Conservation (phyloP, 768 basidiomycete species). For the Lanmaoa rubissima region DNA sequence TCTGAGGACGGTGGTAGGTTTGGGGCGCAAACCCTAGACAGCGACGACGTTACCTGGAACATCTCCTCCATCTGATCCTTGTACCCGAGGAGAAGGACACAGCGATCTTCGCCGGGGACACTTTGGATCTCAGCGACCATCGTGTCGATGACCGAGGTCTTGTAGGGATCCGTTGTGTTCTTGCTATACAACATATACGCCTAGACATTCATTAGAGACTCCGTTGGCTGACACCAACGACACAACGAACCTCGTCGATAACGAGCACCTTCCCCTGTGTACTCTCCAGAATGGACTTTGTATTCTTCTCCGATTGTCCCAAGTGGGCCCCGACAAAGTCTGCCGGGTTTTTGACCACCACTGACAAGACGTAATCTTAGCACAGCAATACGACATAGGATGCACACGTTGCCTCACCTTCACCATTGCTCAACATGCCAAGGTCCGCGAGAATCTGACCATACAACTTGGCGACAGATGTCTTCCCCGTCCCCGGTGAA, state of each 20-base stretch:
- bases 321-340: constrained; percentile 61
- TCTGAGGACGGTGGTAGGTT: constrained; percentile 36
- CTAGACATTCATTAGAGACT: constrained; percentile 31
- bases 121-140: constrained; percentile 75
- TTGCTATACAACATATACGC: constrained; percentile 66
- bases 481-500: constrained; percentile 71
- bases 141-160: constrained; percentile 71
- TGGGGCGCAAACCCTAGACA: not conserved
- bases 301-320: constrained; percentile 62
- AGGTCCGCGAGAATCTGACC: constrained; percentile 63
- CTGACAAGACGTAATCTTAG: constrained; percentile 31
- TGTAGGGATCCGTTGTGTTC: constrained; percentile 46
- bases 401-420: constrained; percentile 44
- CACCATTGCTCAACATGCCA: constrained; percentile 65
- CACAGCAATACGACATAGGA: not conserved
- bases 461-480: constrained; percentile 67
- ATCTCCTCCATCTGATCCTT: constrained; percentile 66
- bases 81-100: constrained; percentile 66
- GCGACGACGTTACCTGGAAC: constrained; percentile 55
- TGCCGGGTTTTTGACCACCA: constrained; percentile 65
- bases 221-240: not conserved
- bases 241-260: constrained; percentile 58
- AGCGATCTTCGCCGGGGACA: constrained; percentile 67
- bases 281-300: constrained; percentile 59
- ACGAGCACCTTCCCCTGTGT: constrained; percentile 66